phyloP scores from a whole-genome alignment of 2,329 filamentous ascomycete genomes.

The Ascomycota sp. region DNA sequence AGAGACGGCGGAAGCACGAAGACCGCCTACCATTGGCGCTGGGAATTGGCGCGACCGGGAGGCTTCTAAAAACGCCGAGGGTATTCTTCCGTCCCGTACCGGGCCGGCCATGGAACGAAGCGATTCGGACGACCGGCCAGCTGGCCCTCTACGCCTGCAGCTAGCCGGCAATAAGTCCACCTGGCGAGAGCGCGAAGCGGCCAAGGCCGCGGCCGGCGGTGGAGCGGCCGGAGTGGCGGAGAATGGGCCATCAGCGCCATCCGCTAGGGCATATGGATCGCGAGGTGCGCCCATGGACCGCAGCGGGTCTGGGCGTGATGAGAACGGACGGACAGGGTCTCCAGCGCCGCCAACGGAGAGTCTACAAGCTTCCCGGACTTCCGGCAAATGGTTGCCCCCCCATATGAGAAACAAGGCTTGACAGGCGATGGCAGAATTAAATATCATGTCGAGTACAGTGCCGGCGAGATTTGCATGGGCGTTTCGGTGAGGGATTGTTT shows the following conservation, averaged over 20 bases:
- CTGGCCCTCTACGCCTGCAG: conserved; percentile 37
- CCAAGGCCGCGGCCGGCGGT: conserved; percentile 16
- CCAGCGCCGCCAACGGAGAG: conserved; percentile 24
- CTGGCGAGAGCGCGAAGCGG: conserved; percentile 56
- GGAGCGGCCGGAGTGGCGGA: conserved; percentile 6
- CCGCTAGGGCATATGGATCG: conserved; percentile 12
- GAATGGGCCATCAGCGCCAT: not conserved
- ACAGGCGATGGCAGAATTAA: no score
- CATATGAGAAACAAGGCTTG: conserved; percentile 16
- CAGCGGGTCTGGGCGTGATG: conserved; percentile 20
- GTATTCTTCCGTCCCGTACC: conserved; percentile 11
- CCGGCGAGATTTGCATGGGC: conserved; percentile 14
- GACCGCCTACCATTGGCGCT: conserved; percentile 13
- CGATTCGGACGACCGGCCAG: conserved; percentile 24
- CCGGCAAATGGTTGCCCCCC: conserved; percentile 40
- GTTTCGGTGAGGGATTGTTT: no score
- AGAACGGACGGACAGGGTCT: conserved; percentile 19
- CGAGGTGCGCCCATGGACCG: conserved; percentile 22
- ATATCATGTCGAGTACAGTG: no score
- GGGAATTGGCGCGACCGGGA: conserved; percentile 24
- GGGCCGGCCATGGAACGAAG: conserved; percentile 19
- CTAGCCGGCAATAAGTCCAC: conserved; percentile 42
- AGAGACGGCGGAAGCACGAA: conserved; percentile 11
- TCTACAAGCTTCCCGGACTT: conserved; percentile 28
- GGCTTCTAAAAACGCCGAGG: conserved; percentile 9